phyloP scores from a whole-genome alignment of 2,329 filamentous ascomycete species.

The Phialophora expanda region DNA sequence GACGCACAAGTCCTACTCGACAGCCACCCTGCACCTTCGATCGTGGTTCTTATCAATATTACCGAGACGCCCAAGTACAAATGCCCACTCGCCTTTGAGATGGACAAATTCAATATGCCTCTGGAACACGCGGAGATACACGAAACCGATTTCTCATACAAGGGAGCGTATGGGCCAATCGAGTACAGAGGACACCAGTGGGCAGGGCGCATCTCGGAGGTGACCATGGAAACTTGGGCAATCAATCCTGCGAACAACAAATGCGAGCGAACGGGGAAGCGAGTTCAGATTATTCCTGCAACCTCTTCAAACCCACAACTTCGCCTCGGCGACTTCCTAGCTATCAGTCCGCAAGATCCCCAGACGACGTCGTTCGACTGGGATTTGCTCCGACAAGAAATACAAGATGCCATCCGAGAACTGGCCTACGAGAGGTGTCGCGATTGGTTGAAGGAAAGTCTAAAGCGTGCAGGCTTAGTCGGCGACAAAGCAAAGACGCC shows the following conservation, averaged over 20 bases:
- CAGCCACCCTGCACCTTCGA: conserved; percentile 5
- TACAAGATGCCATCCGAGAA: neutral
- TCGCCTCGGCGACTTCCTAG: neutral
- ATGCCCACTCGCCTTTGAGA: conserved; percentile 8
- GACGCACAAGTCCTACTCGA: conserved; percentile 1
- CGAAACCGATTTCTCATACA: neutral
- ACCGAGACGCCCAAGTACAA: neutral
- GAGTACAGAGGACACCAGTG: conserved; percentile 17
- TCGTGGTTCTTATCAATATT: neutral
- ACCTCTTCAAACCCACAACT: neutral
- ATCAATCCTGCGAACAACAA: conserved; percentile 5
- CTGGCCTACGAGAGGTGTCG: neutral
- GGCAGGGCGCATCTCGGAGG: conserved; percentile 15
- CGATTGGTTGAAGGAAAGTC: neutral
- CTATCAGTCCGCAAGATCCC: neutral
- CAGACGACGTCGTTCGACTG: neutral
- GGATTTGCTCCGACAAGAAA: neutral
- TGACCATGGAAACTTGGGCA: conserved; percentile 14
- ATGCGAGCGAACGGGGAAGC: conserved; percentile 4
- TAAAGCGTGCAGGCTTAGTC: neutral
- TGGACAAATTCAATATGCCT: neutral
- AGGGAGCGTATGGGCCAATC: conserved; percentile 10
- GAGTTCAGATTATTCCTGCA: conserved; percentile 28
- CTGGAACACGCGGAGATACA: neutral
- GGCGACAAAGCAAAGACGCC: neutral